Percentiles rank a stretch among this genome's conserved stretches.
Evolutionary conservation across 768 basidiomycete genomes (phyloP).

Genomic region (Leccinum rimulosum): DNA sequence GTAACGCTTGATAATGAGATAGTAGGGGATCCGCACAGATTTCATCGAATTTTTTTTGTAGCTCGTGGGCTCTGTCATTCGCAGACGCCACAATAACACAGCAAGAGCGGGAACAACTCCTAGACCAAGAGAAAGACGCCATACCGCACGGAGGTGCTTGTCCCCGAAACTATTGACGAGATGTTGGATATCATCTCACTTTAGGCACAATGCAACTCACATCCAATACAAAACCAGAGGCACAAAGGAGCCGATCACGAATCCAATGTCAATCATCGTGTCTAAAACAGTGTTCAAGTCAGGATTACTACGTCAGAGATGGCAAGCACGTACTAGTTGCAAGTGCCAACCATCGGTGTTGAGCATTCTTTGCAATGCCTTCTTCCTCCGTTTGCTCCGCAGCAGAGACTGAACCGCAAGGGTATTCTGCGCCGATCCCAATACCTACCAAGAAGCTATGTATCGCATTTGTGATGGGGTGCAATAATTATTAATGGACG

Average conservation of each 20-base stretch:
- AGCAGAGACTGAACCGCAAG: constrained; percentile 85
- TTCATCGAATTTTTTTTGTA: constrained; percentile 83
- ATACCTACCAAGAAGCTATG: constrained; percentile 83
- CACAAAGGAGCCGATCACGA: constrained; percentile 76
- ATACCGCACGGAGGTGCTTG: constrained; percentile 80
- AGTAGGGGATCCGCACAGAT: constrained; percentile 67
- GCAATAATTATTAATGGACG: background rate
- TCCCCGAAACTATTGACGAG: constrained; percentile 56
- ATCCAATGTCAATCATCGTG: constrained; percentile 83
- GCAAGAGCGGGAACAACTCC: constrained; percentile 77
- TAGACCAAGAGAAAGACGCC: constrained; percentile 84
- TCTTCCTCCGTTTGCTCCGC: constrained; percentile 89
- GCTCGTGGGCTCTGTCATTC: constrained; percentile 75
- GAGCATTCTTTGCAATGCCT: constrained; percentile 72
- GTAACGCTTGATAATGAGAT: constrained; percentile 76
- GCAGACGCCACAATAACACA: constrained; percentile 85
- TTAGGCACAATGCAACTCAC: constrained; percentile 38
- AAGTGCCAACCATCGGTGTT: constrained; percentile 83
- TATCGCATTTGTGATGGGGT: background rate
- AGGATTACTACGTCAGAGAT: background rate
- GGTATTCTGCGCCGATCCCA: constrained; percentile 87
- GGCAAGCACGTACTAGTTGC: constrained; percentile 69
- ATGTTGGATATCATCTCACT: background rate
- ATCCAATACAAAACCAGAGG: constrained; percentile 90
- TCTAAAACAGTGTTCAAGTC: constrained; percentile 39